Evolutionary conservation across 371 early-diverging fungal genomes (phyloP).

Genomic region (Lichtheimia corymbifera): DNA sequence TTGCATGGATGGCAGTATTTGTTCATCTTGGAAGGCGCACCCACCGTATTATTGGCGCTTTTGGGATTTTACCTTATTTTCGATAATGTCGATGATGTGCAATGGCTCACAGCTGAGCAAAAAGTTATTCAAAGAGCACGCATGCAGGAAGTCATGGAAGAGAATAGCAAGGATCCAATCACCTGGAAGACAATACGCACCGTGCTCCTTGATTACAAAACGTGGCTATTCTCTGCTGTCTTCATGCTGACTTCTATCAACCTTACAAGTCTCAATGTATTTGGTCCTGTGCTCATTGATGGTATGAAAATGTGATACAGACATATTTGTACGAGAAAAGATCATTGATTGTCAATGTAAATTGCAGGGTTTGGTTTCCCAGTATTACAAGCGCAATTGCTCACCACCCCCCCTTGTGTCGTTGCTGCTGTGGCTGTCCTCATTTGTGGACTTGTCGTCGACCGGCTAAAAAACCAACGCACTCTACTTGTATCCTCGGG

Average conservation of each 20-base stretch:
- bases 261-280: constrained; percentile 18
- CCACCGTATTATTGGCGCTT: constrained; percentile 29
- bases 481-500: constrained; percentile 16
- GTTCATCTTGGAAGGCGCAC: constrained; percentile 40
- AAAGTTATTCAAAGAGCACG: constrained; percentile 18
- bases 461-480: constrained; percentile 12
- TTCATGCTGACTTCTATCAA: constrained; percentile 18
- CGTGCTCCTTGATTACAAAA: constrained; percentile 19
- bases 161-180: constrained; percentile 4
- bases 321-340: no score
- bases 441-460: constrained; percentile 17
- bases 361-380: constrained; percentile 34
- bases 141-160: constrained; percentile 3
- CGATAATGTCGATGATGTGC: constrained; percentile 24
- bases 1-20: constrained; percentile 45
- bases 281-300: constrained; percentile 19
- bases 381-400: constrained; percentile 31
- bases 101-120: constrained; percentile 18
- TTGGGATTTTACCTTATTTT: constrained; percentile 31
- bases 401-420: constrained; percentile 40
- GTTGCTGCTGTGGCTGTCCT: constrained; percentile 17
- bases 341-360: not conserved
- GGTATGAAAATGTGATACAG: constrained; percentile 3
- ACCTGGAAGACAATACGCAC: constrained; percentile 10
- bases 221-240: constrained; percentile 19